Evolutionary conservation across 2,329 filamentous ascomycete genomes (phyloP).

Genomic region (Nectriaceae sp.): DNA sequence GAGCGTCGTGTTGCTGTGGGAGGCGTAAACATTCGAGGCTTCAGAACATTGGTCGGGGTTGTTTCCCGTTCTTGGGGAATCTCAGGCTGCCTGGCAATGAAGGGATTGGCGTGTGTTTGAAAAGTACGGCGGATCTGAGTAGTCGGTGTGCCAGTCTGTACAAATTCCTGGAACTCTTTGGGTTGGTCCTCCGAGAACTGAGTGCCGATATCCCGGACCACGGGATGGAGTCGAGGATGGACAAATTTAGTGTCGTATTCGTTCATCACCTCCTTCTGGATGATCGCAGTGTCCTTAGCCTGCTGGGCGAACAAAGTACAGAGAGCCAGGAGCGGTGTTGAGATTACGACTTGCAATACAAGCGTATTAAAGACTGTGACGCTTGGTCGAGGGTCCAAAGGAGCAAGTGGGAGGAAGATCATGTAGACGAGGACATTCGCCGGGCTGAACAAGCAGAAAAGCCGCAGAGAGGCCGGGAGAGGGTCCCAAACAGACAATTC

Average conservation of each 20-base stretch:
- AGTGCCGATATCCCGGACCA: constrained; percentile 76
- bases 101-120: constrained; percentile 78
- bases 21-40: constrained; percentile 47
- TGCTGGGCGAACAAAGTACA: constrained; percentile 79
- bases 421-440: constrained; percentile 90
- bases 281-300: constrained; percentile 77
- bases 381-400: constrained; percentile 78
- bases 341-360: constrained; percentile 73
- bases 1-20: constrained; percentile 31
- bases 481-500: constrained; percentile 94
- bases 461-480: constrained; percentile 74
- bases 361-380: constrained; percentile 83
- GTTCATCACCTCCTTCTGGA: constrained; percentile 89
- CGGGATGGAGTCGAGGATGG: constrained; percentile 81
- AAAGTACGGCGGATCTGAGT: constrained; percentile 74
- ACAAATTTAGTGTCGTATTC: constrained; percentile 98
- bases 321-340: constrained; percentile 73
- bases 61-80: constrained; percentile 50
- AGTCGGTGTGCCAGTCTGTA: constrained; percentile 55
- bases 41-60: constrained; percentile 40
- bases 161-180: constrained; percentile 43
- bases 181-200: constrained; percentile 63
- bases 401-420: constrained; percentile 77
- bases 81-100: constrained; percentile 55
- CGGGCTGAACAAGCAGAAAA: constrained; percentile 91